Evolutionary conservation across 2,329 filamentous ascomycete species (phyloP).

Genomic region (Pleoardoris graminearum): DNA sequence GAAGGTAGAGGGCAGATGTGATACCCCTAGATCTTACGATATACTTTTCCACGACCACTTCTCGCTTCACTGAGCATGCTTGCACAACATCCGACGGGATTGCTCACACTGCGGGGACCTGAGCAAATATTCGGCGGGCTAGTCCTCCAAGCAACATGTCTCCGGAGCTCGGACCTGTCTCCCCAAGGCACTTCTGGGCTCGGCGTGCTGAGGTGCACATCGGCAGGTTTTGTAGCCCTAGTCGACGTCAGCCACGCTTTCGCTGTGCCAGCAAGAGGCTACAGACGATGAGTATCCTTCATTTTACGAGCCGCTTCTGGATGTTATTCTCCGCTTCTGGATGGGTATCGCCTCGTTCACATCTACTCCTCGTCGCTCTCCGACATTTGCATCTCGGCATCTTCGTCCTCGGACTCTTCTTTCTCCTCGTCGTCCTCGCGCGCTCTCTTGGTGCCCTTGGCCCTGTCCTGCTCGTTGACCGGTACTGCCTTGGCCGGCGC

Average conservation of each 20-base stretch:
- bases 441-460: slow-evolving; percentile 66
- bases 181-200: no score
- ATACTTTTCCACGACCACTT: no score
- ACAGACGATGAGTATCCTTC: slow-evolving; percentile 1
- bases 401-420: slow-evolving; percentile 54
- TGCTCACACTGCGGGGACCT: no score
- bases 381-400: slow-evolving; percentile 64
- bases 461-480: slow-evolving; percentile 48
- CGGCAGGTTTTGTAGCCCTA: neutral
- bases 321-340: neutral
- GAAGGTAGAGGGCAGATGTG: neutral
- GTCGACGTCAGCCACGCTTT: neutral
- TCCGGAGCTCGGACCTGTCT: neutral
- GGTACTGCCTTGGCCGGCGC: slow-evolving; percentile 37
- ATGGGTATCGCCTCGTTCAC: slow-evolving; percentile 8
- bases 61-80: no score
- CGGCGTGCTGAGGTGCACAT: neutral
- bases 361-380: slow-evolving; percentile 65
- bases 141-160: neutral
- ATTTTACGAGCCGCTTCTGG: neutral
- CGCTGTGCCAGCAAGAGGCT: neutral
- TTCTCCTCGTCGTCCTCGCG: slow-evolving; percentile 66
- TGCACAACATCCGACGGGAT: no score
- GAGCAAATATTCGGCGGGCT: no score
- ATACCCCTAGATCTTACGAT: neutral